Evolutionary conservation across 805 yeast species (phyloP), one percentile per base, ranked within the genome.

Genomic region (Cephaloascus albidus): DNA sequence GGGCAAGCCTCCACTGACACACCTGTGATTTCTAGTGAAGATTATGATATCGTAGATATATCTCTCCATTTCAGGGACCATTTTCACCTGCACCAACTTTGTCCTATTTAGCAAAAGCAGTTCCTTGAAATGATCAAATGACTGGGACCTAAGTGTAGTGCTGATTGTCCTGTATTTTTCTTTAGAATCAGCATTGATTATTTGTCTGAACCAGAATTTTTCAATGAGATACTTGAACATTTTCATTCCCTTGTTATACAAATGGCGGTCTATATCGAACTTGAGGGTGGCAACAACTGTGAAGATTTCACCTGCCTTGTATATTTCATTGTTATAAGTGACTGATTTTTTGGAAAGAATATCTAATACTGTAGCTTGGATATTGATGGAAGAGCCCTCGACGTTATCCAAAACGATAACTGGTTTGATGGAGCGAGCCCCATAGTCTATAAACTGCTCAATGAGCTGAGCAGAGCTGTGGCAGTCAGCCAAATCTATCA

Each of bases 11-110:
- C 68, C 62, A 2, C 54, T 45, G 3, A 76, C 76, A 51, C 76
- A 67, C 33, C 85, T 51, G 47, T 79, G 81, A 39, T 68, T 65
- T 35, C 86, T 57, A 2, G 72, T 47, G 47, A 68, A 73, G 2
- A 78, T 60, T 2, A 76, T 52, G 12, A 80, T 63, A 50, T 79
- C 85, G 43, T 76, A 73, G 43, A 76, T 66, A 46, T 78, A 80
- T 4, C 80, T 52, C 35, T 51, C 51, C 23, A 79, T 57, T 39
- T 78, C 83, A 0, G 76, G 67, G 1, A 67, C 62, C 5, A 78
- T 53, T n/a, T 43, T 47, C 10, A 74, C 63, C 6, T 39, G 14
- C 2, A 20, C 4, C 40, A 54, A 40, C 16, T 46, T 35, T 1
- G 38, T 14, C 10, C 50, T 34, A 8, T 45, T 18, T 6, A 28